phyloP scores from a whole-genome alignment of 495 filamentous ascomycete species.

The Pseudotulostoma volvatum region DNA sequence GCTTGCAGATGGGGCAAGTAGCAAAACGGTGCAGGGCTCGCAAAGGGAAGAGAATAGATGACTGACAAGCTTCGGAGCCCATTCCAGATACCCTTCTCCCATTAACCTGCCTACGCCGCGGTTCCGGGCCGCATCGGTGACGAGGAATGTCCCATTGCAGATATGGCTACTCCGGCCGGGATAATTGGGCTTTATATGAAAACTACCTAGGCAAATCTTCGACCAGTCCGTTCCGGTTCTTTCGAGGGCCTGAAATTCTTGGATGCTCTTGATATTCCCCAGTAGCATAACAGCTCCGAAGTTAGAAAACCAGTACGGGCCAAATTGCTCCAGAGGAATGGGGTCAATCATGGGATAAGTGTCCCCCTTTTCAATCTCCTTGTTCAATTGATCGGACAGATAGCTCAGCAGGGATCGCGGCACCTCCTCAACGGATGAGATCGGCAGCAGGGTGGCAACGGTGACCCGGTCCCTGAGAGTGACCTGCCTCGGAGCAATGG shows the following conservation, averaged over 20 bases:
- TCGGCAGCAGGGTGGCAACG: constrained; percentile 78
- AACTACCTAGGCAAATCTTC: constrained; percentile 75
- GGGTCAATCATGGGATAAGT: constrained; percentile 87
- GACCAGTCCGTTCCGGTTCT: constrained; percentile 56
- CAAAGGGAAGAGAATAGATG: not conserved
- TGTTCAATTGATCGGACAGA: constrained; percentile 73
- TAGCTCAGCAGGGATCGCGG: constrained; percentile 62
- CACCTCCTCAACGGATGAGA: constrained; percentile 56
- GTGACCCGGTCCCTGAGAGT: constrained; percentile 82
- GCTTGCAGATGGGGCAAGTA: too few species aligned
- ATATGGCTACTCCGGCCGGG: constrained; percentile 90
- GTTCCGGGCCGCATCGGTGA: constrained; percentile 79
- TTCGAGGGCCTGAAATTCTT: constrained; percentile 41
- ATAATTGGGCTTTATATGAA: constrained; percentile 96
- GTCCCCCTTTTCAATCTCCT: constrained; percentile 90
- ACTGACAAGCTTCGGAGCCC: constrained; percentile 72
- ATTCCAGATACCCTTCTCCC: constrained; percentile 89
- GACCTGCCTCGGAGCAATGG: constrained; percentile 65
- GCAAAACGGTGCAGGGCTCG: too few species aligned
- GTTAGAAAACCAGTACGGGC: constrained; percentile 87
- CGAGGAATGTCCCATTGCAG: constrained; percentile 90
- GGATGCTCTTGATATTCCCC: constrained; percentile 53
- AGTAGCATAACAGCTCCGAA: constrained; percentile 90
- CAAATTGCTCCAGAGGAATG: constrained; percentile 60
- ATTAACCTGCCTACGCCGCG: constrained; percentile 81